Evolutionary conservation across 2,329 filamentous ascomycete species (phyloP).

Genomic region (Colletotrichum caudatum): DNA sequence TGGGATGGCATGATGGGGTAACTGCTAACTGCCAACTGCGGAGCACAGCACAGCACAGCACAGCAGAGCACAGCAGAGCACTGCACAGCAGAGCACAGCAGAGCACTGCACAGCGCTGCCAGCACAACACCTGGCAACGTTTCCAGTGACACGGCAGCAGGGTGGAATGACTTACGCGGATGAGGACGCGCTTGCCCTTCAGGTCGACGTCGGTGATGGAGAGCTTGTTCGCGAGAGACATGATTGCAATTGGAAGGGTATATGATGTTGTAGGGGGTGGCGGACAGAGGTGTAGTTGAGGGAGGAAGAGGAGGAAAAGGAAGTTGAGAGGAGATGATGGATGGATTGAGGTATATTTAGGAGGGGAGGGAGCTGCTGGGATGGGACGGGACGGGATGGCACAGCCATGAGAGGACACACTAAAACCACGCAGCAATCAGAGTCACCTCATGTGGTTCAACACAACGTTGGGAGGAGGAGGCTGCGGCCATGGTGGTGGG

Average conservation of each 20-base stretch:
- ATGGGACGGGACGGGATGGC: conserved; percentile 24
- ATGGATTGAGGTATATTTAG: conserved; percentile 40
- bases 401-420: conserved; percentile 37
- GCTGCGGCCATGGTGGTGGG: conserved; percentile 36
- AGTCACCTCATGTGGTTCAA: conserved; percentile 38
- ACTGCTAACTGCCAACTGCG: conserved; percentile 4
- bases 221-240: conserved; percentile 99
- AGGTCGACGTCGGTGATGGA: conserved; percentile 96
- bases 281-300: conserved; percentile 42
- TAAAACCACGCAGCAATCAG: conserved; percentile 32
- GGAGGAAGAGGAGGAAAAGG: conserved; percentile 43
- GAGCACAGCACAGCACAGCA: not conserved
- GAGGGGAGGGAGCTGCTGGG: conserved; percentile 39
- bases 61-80: not conserved
- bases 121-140: not conserved
- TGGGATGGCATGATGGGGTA: conserved; percentile 34
- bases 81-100: conserved; percentile 12
- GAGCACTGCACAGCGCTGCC: too few relatives aligned
- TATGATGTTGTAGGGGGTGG: conserved; percentile 33
- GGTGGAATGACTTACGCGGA: conserved; percentile 77
- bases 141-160: conserved; percentile 8
- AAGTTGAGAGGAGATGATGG: conserved; percentile 34
- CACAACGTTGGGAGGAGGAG: conserved; percentile 40
- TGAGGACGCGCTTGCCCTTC: conserved; percentile 98
- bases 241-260: conserved; percentile 58